Base-by-base conservation (phyloP, 352 stramenopile species). In the Phytopythium litorale region DNA sequence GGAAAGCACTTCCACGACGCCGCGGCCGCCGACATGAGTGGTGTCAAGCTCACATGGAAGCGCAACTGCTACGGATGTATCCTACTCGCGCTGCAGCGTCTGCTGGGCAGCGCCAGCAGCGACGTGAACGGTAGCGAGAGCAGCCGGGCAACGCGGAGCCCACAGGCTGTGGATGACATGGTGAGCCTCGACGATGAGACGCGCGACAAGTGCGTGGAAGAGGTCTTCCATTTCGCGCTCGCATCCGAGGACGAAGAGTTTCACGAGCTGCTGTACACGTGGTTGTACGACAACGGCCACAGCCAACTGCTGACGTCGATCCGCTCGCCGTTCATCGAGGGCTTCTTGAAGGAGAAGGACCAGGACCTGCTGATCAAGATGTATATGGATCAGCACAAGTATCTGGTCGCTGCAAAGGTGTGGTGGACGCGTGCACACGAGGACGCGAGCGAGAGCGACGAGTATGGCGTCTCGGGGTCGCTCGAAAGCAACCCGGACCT, bases 381-480 rank as follows among this genome's bases (percentile, higher is more conserved):
- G 48, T 94, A 96, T 65, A 92, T 96, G 82, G 79, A 92, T 21
- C 84, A 94, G 57, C 80, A 88, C 25, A 92, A 91, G 64, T 96
- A 92, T 63, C 70, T 96, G 25, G 68, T 89, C 8, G 87, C 87
- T 0, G 87, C 87, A 0, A 92, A 94, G 61, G 81, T 94, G 2
- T 93, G 86, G 81, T 96, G 87, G 87, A 67, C 73, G 2, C 83
- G 83, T 23, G 87, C 84, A 0, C 81, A 92, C 46, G 78, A 87
- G 64, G 79, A 89, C 52, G 66, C 69, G 12, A 69, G 73, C 43
- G 68, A 68, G 28, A 37, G 48, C 16, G 73, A 83, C 37, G 76
- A 83, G 13, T 80, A 75, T 58, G 75, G 73, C 35, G 66, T 74
- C 19, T 60, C 63, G 13, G 64, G 69, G 13, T 68, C 73, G 23